Conservation (phyloP, 1,284 basidiomycete species). For the Ustilago xerochloae region DNA sequence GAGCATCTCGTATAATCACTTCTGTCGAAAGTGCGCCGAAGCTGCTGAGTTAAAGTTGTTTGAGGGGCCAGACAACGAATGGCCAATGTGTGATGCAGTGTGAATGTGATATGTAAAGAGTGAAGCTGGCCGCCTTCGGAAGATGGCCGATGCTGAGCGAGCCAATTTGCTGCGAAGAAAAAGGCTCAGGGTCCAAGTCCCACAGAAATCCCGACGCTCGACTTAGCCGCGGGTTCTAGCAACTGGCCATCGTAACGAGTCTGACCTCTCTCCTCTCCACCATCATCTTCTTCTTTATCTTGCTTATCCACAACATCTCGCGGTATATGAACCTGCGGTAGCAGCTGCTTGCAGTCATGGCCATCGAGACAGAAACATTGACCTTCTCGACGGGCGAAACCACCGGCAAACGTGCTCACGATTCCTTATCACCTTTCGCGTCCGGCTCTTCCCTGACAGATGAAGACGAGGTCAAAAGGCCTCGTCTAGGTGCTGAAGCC, state of each 20-base stretch:
- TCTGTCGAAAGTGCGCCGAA: neutral
- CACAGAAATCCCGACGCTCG: neutral
- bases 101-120: neutral
- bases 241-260: neutral
- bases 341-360: no score
- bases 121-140: neutral
- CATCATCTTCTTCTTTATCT: neutral
- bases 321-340: no score
- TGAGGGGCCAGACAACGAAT: neutral
- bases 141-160: constrained; percentile 3
- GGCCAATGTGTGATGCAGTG: neutral
- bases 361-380: no score
- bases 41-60: neutral
- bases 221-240: no score
- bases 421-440: constrained; percentile 1
- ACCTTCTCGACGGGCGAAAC: neutral
- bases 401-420: constrained; percentile 10
- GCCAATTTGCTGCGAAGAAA: neutral
- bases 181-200: constrained; percentile 3
- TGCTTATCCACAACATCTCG: no score
- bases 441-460: neutral
- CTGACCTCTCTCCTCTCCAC: neutral
- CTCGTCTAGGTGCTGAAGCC: neutral
- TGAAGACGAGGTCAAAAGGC: constrained; percentile 4
- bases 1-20: constrained; percentile 12